Conservation (phyloP, 805 yeast species). For the Blastobotrys americana region DNA sequence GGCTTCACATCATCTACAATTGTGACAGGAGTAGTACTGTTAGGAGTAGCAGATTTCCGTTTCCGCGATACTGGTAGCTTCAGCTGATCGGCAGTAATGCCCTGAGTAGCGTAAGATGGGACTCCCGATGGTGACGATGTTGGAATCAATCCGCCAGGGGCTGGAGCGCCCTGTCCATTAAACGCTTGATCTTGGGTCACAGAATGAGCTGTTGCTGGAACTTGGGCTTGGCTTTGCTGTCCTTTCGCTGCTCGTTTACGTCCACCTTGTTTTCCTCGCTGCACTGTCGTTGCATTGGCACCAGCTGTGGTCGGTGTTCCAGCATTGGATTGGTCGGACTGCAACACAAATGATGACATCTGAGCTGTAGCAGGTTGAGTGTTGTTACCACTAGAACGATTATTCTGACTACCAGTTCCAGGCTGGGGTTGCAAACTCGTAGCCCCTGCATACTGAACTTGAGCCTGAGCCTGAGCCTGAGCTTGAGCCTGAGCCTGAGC, state of each 20-base stretch:
- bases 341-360: neutral
- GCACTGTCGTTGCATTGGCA: too few relatives aligned
- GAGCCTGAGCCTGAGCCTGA: slow-evolving; percentile 4
- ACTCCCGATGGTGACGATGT: slow-evolving; percentile 20
- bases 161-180: too few relatives aligned
- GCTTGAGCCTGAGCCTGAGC: slow-evolving; percentile 9
- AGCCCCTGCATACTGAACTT: too few relatives aligned
- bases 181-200: too few relatives aligned
- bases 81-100: slow-evolving; percentile 23
- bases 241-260: too few relatives aligned
- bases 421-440: too few relatives aligned
- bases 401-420: neutral
- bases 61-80: slow-evolving; percentile 22
- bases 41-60: slow-evolving; percentile 17
- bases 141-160: slow-evolving; percentile 6
- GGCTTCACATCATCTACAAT: slow-evolving; percentile 4
- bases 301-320: slow-evolving; percentile 1
- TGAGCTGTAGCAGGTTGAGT: neutral
- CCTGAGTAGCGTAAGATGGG: slow-evolving; percentile 20
- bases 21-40: slow-evolving; percentile 7
- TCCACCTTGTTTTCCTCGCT: too few relatives aligned
- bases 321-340: neutral
- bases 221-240: too few relatives aligned
- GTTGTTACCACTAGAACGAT: neutral
- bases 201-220: too few relatives aligned